These are phyloP conservation scores for Aureobasidium uvarum DNA, from an alignment of 2,329 filamentous ascomycete genomes.

Conservation along the genomic window DNA sequence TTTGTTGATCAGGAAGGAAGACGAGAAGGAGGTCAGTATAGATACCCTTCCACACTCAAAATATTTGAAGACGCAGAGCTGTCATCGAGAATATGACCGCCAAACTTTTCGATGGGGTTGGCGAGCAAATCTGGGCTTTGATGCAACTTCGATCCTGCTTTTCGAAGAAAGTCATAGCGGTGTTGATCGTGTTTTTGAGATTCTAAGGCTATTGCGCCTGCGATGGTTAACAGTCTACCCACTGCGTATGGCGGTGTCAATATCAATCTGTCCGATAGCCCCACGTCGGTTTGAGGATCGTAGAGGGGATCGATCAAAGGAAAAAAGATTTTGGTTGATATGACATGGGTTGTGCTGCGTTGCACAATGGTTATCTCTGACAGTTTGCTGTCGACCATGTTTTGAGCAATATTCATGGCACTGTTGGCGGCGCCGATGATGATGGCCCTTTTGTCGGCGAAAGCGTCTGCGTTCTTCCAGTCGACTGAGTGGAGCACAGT, in stretches of 20 bases:
- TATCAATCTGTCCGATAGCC: slow-evolving; percentile 32
- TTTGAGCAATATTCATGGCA: slow-evolving; percentile 51
- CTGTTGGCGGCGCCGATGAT: slow-evolving; percentile 52
- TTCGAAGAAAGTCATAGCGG: slow-evolving; percentile 39
- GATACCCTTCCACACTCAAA: slow-evolving; percentile 36
- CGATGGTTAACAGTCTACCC: slow-evolving; percentile 26
- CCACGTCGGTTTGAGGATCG: slow-evolving; percentile 28
- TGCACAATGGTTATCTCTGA: slow-evolving; percentile 50
- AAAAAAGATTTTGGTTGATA: not conserved
- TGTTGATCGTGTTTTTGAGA: slow-evolving; percentile 39
- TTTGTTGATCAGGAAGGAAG: too few species aligned
- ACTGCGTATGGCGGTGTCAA: slow-evolving; percentile 21
- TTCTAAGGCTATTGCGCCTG: slow-evolving; percentile 31
- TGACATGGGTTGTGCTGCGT: slow-evolving; percentile 40
- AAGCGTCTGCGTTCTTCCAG: slow-evolving; percentile 39
- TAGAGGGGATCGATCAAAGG: slow-evolving; percentile 31
- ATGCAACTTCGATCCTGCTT: slow-evolving; percentile 42
- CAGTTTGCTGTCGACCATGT: slow-evolving; percentile 46
- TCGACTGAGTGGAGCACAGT: slow-evolving; percentile 39
- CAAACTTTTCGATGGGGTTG: slow-evolving; percentile 42
- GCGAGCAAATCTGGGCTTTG: slow-evolving; percentile 37
- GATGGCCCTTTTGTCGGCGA: slow-evolving; percentile 46
- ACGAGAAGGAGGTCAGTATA: not conserved
- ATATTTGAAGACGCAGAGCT: slow-evolving; percentile 40
- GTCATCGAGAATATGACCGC: slow-evolving; percentile 46